Base-by-base conservation (phyloP, 2,329 filamentous ascomycete genomes). In the Penicillium sp. region DNA sequence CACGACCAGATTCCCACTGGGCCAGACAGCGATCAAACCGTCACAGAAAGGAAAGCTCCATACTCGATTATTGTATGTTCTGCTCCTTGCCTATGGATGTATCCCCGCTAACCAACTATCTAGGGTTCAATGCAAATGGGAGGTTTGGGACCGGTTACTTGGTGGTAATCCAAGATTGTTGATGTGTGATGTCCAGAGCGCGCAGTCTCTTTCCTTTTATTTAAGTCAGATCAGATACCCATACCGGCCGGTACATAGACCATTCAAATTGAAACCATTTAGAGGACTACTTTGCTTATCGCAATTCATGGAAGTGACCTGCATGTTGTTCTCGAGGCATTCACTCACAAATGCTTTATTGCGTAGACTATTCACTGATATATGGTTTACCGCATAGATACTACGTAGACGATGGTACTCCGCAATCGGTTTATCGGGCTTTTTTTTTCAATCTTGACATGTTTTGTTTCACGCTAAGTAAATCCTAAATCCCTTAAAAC, bases 1-100 rank as follows among this genome's bases (percentile, higher is more conserved):
- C 86, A 92, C 59, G 93, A 98, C 72, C 89, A 96, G 74, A 88
- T 90, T 43, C 88, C 93, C 0, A 83, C 85, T 56, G 86, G 88
- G 51, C 85, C 88, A 35, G 84, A 89, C 14, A 83, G 84, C 39
- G 85, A 90, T 49, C 83, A 85, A 50, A 76, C 81, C 25, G 76
- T 79, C 3, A 77, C 77, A 51, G 83, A 86, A 53, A 85, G 87
- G 65, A 83, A 82, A 59, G 86, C 90, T 5, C 75, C 78, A 7
- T 80, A 80, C 62, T 77, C 76, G 2, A 78, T 80, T 52, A 75
- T 76, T 52, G 78, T 79, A 69, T 9, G 65, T 62, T 13, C 4
- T 13, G 21, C 37, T 13, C 42, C 3, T 19, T 37, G n/a, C 35
- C 45, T 44, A 39, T 50, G 21, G 64, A 65, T 60, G 63, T 59